Base-by-base conservation (phyloP, 495 filamentous ascomycete genomes). In the Sordaria brevicollis region DNA sequence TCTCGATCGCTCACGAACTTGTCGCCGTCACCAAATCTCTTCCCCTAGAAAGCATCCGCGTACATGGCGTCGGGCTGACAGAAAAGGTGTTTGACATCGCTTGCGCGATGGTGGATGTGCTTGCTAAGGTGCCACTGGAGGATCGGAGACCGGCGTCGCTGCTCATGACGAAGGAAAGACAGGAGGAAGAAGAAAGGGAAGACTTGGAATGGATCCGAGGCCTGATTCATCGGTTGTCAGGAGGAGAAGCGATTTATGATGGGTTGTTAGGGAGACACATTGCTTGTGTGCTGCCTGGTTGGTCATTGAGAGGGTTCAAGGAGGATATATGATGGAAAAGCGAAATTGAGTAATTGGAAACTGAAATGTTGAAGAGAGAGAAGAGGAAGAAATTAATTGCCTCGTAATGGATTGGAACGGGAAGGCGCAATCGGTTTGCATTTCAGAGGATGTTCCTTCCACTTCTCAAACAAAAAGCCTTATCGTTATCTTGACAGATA, bases 11-110 rank as follows among this genome's bases (percentile, higher is more conserved):
- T 1, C 83, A 85, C 70, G 80, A 85, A 17, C 80, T 89, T 0
- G 83, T 87, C 70, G 70, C 81, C 36, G 82, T 86, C 19, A 84
- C 89, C n/a, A 79, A 82, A 1, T 81, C 79, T 13, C 79, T 86
- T 9, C 85, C 86, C 1, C 76, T 84, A 6, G 81, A 82, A 6
- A 84, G 83, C 43, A 85, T 90, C 15, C 83, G 86, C 71, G 83
- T 89, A 0, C 87, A 90, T 69, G 88, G 88, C 0, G 86, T 86
- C 67, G 86, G 86, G 33, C 88, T 90, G 41, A 80, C 85, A 31
- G 82, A 86, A 68, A 89, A 87, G 74, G 75, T 89, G 1, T 86
- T 89, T 65, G 86, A 88, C 68, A 80, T 89, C 66, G 79, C 83
- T 2, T 85, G 84, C 67, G 85, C 86, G 0, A 85, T 88, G 67